A percentile compares a stretch with the other conserved stretches of the same genome.
Evolutionary conservation across 23 red algal species (phyloP).

Genomic region (Gracilariopsis chorda): DNA sequence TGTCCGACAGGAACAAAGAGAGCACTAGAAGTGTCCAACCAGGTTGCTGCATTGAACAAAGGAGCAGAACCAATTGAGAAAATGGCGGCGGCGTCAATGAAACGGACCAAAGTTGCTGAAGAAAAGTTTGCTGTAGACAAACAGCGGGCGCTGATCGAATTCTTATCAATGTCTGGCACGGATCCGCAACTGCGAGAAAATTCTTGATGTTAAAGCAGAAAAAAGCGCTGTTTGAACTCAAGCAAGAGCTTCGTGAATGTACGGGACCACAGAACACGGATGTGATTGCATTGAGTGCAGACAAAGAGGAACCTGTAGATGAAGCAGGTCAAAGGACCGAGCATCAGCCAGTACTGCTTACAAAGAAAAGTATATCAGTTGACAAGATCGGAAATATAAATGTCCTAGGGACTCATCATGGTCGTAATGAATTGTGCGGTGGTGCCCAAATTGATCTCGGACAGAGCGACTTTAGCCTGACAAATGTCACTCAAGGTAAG

Average conservation of each 20-base stretch:
- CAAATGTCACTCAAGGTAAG: no score
- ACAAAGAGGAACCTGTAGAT: no score
- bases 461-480: no score
- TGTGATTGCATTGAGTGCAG: no score
- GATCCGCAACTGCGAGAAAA: no score
- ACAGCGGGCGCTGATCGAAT: neutral
- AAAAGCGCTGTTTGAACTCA: neutral
- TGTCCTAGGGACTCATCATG: no score
- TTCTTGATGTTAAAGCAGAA: conserved; percentile 1
- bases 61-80: conserved; percentile 14
- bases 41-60: neutral
- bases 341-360: no score
- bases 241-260: neutral
- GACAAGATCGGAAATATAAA: no score
- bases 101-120: conserved; percentile 5
- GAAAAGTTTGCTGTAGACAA: conserved; percentile 18
- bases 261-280: neutral
- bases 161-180: neutral
- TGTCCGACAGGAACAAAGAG: conserved; percentile 29
- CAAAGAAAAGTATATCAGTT: no score
- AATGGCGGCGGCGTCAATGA: neutral
- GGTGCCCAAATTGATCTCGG: no score
- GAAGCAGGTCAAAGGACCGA: no score
- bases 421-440: no score
- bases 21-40: neutral